phyloP scores from a whole-genome alignment of 805 yeast species.

The Suhomyces prunicola region DNA sequence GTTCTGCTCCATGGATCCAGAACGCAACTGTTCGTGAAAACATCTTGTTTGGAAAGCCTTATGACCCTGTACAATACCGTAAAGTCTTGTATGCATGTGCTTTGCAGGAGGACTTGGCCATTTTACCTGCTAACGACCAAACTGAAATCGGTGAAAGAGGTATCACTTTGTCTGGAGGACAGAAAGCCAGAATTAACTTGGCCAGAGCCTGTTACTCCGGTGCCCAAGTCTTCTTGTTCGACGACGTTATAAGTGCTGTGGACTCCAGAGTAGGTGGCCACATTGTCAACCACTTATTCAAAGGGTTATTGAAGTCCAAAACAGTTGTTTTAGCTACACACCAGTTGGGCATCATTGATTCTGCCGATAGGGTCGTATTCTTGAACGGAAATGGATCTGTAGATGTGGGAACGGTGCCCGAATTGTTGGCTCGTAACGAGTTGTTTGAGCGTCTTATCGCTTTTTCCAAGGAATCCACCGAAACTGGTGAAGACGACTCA shows the following conservation, averaged over 20 bases:
- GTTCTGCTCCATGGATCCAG: slow-evolving; percentile 43
- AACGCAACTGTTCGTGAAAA: slow-evolving; percentile 41
- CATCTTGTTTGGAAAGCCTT: slow-evolving; percentile 35
- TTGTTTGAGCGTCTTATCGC: slow-evolving; percentile 53
- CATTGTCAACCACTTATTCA: slow-evolving; percentile 34
- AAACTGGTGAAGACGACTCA: slow-evolving; percentile 21
- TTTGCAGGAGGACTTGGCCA: slow-evolving; percentile 35
- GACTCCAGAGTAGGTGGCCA: slow-evolving; percentile 43
- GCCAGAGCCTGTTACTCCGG: slow-evolving; percentile 42
- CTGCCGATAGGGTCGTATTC: slow-evolving; percentile 38
- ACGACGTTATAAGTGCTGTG: slow-evolving; percentile 45
- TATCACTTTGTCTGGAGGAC: slow-evolving; percentile 44
- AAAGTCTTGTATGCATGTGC: slow-evolving; percentile 36
- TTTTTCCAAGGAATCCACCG: slow-evolving; percentile 28
- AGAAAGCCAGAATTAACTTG: slow-evolving; percentile 43
- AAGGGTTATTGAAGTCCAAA: slow-evolving; percentile 28
- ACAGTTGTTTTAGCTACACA: slow-evolving; percentile 43
- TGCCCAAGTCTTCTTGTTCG: slow-evolving; percentile 33
- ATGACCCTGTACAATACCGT: slow-evolving; percentile 26
- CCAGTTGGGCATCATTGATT: slow-evolving; percentile 37
- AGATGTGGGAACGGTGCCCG: slow-evolving; percentile 35
- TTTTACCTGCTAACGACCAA: slow-evolving; percentile 34
- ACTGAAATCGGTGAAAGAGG: slow-evolving; percentile 47
- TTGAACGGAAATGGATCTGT: slow-evolving; percentile 41
- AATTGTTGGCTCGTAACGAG: slow-evolving; percentile 33